phyloP scores from a whole-genome alignment of 495 filamentous ascomycete genomes.

The Podospora didyma region DNA sequence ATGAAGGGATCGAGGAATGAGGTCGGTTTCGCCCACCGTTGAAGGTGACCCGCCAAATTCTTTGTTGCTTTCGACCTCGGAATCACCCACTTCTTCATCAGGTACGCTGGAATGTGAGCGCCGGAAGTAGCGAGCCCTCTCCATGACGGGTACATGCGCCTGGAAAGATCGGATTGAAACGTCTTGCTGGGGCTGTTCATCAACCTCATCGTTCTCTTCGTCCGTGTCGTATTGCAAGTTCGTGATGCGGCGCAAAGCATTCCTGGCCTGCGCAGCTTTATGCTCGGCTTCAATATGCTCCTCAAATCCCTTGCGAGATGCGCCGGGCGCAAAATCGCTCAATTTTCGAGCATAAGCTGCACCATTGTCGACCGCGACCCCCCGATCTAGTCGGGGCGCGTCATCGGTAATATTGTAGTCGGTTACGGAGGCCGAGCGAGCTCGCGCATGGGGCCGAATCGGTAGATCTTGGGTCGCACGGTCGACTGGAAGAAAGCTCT shows the following conservation, averaged over 20 bases:
- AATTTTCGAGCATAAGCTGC: neutral
- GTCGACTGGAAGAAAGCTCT: neutral
- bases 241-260: neutral
- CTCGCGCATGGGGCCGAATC: conserved; percentile 4
- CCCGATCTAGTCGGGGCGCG: neutral
- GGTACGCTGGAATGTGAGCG: neutral
- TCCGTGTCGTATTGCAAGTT: neutral
- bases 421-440: conserved; percentile 11
- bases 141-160: conserved; percentile 7
- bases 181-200: neutral
- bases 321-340: neutral
- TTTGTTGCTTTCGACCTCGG: conserved; percentile 17
- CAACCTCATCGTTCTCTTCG: neutral
- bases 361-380: neutral
- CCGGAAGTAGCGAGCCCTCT: conserved; percentile 4
- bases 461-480: conserved; percentile 9
- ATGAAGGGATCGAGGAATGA: conserved; percentile 5
- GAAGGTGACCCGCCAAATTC: conserved; percentile 13
- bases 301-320: neutral
- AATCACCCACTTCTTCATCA: neutral
- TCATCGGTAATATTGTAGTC: conserved; percentile 2
- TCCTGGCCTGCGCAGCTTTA: neutral
- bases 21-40: conserved; percentile 17
- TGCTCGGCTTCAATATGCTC: neutral
- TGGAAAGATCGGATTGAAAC: conserved; percentile 3